phyloP scores from a whole-genome alignment of 2,329 filamentous ascomycete species.

The Mollisiaceae sp. region DNA sequence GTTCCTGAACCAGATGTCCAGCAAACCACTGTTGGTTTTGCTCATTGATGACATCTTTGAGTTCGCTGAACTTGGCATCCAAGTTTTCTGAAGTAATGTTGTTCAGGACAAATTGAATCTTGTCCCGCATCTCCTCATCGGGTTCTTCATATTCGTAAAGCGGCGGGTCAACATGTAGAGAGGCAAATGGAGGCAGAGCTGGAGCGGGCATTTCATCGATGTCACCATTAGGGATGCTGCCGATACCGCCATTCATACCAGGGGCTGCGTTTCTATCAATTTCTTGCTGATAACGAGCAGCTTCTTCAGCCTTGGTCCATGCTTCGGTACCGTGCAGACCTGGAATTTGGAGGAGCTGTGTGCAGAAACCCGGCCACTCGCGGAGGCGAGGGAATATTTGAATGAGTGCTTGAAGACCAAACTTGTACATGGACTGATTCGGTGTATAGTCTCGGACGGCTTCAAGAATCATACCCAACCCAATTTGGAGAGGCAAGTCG shows the following conservation, averaged over 20 bases:
- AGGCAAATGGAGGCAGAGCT: constrained; percentile 73
- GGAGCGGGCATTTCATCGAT: constrained; percentile 65
- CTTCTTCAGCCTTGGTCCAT: constrained; percentile 80
- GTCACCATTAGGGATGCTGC: constrained; percentile 69
- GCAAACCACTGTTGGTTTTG: constrained; percentile 97
- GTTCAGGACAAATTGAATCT: constrained; percentile 94
- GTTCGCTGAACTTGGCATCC: constrained; percentile 79
- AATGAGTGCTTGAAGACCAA: constrained; percentile 91
- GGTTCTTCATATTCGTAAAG: constrained; percentile 78
- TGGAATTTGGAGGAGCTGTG: constrained; percentile 80
- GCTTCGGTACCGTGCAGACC: constrained; percentile 85
- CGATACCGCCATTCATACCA: constrained; percentile 49
- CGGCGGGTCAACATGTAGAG: constrained; percentile 77
- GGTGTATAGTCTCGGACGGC: constrained; percentile 84
- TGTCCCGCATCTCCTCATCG: constrained; percentile 83
- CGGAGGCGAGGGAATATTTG: constrained; percentile 82
- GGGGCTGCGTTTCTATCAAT: constrained; percentile 13
- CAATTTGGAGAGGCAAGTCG: constrained; percentile 87
- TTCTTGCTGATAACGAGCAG: constrained; percentile 67
- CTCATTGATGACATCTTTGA: constrained; percentile 77
- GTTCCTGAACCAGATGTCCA: constrained; percentile 90
- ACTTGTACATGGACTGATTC: constrained; percentile 95
- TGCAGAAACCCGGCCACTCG: constrained; percentile 96
- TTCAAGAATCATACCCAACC: constrained; percentile 97
- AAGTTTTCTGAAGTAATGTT: constrained; percentile 93